phyloP scores from a whole-genome alignment of 441 rosid genomes.

The Metrosideros polymorpha region DNA sequence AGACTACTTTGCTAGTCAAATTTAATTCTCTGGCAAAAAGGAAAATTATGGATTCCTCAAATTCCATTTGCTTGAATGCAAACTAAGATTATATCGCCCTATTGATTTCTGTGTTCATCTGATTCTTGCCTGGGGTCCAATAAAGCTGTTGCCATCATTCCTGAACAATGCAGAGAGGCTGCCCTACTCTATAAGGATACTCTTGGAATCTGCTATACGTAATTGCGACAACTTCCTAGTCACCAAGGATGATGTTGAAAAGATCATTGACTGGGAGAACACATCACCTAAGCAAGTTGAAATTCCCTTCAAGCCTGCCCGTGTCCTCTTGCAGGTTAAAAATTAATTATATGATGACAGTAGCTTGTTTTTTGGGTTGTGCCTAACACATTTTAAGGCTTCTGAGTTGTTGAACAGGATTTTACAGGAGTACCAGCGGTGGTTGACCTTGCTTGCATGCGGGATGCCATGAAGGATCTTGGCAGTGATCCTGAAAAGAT shows the following conservation, averaged over 20 bases:
- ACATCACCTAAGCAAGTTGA: constrained; percentile 55
- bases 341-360: background rate
- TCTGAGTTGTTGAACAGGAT: constrained; percentile 23
- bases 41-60: background rate
- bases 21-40: background rate
- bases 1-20: background rate
- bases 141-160: background rate
- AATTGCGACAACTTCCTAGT: constrained; percentile 58
- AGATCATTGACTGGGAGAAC: constrained; percentile 59
- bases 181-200: constrained; percentile 50
- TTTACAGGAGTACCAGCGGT: constrained; percentile 59
- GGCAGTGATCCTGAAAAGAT: constrained; percentile 51
- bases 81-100: background rate
- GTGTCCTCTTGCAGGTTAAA: constrained; percentile 46
- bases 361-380: background rate
- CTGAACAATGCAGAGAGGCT: constrained; percentile 23
- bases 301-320: constrained; percentile 65
- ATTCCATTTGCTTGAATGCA: background rate
- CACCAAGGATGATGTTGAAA: constrained; percentile 51
- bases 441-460: constrained; percentile 64
- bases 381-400: background rate
- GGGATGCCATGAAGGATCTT: constrained; percentile 54
- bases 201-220: constrained; percentile 53
- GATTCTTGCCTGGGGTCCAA: background rate
- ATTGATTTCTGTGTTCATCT: background rate